A percentile compares a stretch with the other conserved stretches of the same genome.
These are phyloP conservation scores for Penicillium canescens DNA, from an alignment of 495 filamentous ascomycete species.

Conservation along the genomic window DNA sequence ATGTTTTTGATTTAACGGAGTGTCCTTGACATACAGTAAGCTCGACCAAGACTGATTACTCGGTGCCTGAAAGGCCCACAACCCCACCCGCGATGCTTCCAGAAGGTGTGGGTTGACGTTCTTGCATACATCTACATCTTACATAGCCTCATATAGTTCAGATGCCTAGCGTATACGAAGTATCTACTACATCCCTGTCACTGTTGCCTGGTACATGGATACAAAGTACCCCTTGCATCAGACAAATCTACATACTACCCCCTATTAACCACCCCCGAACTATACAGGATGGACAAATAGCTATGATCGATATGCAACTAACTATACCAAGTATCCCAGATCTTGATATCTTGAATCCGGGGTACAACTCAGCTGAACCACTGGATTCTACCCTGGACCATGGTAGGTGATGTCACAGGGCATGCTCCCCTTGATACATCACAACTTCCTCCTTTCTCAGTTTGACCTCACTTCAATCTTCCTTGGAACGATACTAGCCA, in stretches of 20 bases:
- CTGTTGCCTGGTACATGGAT: too few species aligned
- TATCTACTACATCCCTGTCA: too few species aligned
- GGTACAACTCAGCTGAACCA: not conserved
- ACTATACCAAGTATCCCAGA: not conserved
- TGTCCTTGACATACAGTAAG: too few species aligned
- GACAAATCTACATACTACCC: too few species aligned
- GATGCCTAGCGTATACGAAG: too few species aligned
- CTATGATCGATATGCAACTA: too few species aligned
- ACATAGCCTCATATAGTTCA: too few species aligned
- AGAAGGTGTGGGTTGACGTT: not conserved
- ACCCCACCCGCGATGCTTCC: constrained; percentile 1
- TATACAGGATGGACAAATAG: not conserved
- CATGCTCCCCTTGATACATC: not conserved
- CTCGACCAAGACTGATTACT: not conserved
- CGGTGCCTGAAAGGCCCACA: not conserved
- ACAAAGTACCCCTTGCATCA: too few species aligned
- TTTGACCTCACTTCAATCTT: not conserved
- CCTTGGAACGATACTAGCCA: not conserved
- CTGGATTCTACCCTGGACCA: not conserved
- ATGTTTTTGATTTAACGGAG: too few species aligned
- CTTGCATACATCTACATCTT: too few species aligned
- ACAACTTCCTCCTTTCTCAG: not conserved
- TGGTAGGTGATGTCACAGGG: not conserved
- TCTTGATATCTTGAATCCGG: not conserved
- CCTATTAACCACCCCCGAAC: not conserved